phyloP scores from a whole-genome alignment of 1,139 yeast species.

The Sugiyamaella pinicola region DNA sequence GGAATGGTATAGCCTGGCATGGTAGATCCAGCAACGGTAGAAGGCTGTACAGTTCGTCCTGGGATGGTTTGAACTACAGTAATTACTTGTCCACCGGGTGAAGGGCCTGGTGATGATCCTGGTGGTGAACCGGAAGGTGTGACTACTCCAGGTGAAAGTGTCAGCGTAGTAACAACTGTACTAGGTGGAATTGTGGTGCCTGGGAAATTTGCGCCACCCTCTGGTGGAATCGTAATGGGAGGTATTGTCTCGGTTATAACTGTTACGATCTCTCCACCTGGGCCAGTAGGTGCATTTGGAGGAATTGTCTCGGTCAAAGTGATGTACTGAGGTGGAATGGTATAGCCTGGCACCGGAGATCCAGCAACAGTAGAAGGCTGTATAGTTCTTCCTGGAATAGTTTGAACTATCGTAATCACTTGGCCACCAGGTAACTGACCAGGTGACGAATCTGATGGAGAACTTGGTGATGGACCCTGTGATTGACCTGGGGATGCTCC shows the following conservation, averaged over 20 bases:
- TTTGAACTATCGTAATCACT: conserved; percentile 5
- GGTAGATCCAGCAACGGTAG: conserved; percentile 21
- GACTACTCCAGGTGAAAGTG: conserved; percentile 7
- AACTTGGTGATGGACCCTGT: conserved; percentile 1
- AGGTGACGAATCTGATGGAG: conserved; percentile 4
- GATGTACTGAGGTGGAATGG: conserved; percentile 23
- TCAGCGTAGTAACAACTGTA: conserved; percentile 18
- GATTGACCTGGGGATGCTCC: not conserved
- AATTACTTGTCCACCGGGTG: conserved; percentile 10
- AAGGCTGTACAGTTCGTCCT: conserved; percentile 25
- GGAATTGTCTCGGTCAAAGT: conserved; percentile 23
- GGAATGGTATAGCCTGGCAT: conserved; percentile 25
- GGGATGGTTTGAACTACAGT: conserved; percentile 13
- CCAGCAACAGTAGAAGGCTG: conserved; percentile 25
- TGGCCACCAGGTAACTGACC: conserved; percentile 1
- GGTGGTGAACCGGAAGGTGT: not conserved
- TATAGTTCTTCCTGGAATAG: conserved; percentile 23
- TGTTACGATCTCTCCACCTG: conserved; percentile 11
- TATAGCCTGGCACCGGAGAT: conserved; percentile 22
- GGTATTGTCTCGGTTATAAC: conserved; percentile 23
- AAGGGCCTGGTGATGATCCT: not conserved
- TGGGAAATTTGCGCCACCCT: conserved; percentile 20
- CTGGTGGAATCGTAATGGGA: conserved; percentile 23
- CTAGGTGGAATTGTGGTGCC: conserved; percentile 25
- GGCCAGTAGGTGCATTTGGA: conserved; percentile 9